phyloP scores from a whole-genome alignment of 495 filamentous ascomycete genomes.

The Lasiosphaeris hirsuta region DNA sequence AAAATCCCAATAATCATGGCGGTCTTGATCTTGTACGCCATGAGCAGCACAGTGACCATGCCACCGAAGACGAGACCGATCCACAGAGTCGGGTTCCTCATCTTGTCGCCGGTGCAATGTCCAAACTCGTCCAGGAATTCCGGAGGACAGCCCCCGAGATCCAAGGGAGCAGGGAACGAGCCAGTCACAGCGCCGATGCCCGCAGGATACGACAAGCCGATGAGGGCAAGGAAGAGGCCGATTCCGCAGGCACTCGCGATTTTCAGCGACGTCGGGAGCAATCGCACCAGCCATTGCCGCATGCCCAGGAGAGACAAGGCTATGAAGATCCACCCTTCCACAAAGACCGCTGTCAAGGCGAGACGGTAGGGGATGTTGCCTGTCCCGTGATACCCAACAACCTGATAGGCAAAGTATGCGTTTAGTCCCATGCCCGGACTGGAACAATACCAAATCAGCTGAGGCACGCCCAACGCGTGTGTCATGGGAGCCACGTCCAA shows the following conservation, averaged over 20 bases:
- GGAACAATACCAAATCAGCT: constrained; percentile 16
- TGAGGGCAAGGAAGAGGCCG: constrained; percentile 69
- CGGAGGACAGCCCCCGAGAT: constrained; percentile 56
- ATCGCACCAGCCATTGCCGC: constrained; percentile 74
- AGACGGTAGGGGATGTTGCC: constrained; percentile 64
- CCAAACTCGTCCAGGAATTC: constrained; percentile 7
- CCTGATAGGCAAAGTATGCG: constrained; percentile 75
- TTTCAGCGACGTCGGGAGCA: constrained; percentile 70
- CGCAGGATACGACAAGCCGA: constrained; percentile 66
- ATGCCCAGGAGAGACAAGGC: constrained; percentile 66
- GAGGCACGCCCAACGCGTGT: no score
- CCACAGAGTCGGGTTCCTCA: constrained; percentile 49
- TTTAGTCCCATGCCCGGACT: constrained; percentile 75
- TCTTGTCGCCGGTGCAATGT: constrained; percentile 8
- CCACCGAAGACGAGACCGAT: constrained; percentile 72
- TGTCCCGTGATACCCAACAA: constrained; percentile 65
- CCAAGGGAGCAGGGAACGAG: constrained; percentile 53
- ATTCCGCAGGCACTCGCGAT: constrained; percentile 73
- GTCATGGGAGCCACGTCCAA: constrained; percentile 14
- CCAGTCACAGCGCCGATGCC: constrained; percentile 69
- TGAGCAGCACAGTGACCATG: constrained; percentile 64
- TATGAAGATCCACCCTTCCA: constrained; percentile 62
- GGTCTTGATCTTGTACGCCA: constrained; percentile 73
- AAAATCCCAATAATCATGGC: constrained; percentile 71
- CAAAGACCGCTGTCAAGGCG: constrained; percentile 71